Percentiles rank a stretch among this genome's conserved stretches.
These are phyloP conservation scores for Pythium rhizo-oryzae DNA, from an alignment of 352 stramenopile genomes.

Conservation along the genomic window DNA sequence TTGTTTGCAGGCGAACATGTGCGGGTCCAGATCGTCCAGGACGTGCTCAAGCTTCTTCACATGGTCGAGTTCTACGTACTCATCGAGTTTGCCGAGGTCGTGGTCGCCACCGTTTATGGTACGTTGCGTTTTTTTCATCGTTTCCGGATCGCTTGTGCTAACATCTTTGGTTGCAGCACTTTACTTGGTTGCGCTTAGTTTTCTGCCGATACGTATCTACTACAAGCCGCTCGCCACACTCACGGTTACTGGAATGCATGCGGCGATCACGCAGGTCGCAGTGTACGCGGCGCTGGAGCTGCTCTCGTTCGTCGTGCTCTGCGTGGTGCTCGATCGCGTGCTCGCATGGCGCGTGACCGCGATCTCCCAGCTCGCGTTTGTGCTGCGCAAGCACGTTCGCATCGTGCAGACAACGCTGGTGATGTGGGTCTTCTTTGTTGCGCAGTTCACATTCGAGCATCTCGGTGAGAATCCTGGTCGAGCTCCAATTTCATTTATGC, in stretches of 20 bases:
- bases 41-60: constrained; percentile 33
- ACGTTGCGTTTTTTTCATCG: constrained; percentile 1
- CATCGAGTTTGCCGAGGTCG: constrained; percentile 34
- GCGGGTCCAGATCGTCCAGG: constrained; percentile 6
- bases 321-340: neutral
- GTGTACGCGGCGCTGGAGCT: constrained; percentile 6
- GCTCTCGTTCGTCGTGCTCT: constrained; percentile 6
- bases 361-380: constrained; percentile 1
- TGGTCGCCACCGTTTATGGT: constrained; percentile 18
- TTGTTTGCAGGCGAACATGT: neutral
- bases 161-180: neutral
- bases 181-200: constrained; percentile 32
- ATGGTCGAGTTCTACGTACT: constrained; percentile 35
- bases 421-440: constrained; percentile 35
- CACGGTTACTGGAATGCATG: constrained; percentile 18
- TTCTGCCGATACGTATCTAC: constrained; percentile 31
- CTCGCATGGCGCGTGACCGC: neutral
- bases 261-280: neutral
- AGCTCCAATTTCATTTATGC: no score
- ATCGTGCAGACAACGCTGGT: constrained; percentile 3
- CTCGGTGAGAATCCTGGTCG: no score
- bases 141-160: neutral
- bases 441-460: constrained; percentile 30
- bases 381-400: neutral
- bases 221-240: constrained; percentile 29